phyloP scores from a whole-genome alignment of 2,329 filamentous ascomycete genomes.

The Nemania sp. region DNA sequence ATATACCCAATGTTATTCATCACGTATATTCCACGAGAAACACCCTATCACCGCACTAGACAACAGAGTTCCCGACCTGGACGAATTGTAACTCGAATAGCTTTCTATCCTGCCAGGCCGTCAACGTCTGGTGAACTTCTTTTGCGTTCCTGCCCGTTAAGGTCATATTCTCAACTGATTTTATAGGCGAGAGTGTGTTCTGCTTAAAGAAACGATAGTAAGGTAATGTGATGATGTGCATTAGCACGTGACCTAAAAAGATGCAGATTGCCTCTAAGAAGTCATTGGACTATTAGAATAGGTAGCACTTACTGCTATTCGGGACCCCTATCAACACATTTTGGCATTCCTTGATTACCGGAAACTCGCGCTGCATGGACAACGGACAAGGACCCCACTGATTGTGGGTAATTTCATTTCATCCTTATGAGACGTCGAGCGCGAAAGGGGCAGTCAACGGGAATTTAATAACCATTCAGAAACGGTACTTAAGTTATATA shows the following conservation, averaged over 20 bases:
- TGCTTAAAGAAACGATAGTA: slow-evolving; percentile 48
- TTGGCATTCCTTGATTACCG: too few species aligned
- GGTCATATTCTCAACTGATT: slow-evolving; percentile 36
- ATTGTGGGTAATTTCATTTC: too few species aligned
- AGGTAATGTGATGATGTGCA: slow-evolving; percentile 43
- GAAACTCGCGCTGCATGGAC: too few species aligned
- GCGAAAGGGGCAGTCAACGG: too few species aligned
- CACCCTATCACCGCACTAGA: slow-evolving; percentile 47
- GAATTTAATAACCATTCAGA: too few species aligned
- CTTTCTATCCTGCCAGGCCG: slow-evolving; percentile 42
- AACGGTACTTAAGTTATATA: not conserved
- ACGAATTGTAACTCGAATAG: slow-evolving; percentile 45
- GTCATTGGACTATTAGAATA: too few species aligned
- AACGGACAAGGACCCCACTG: too few species aligned
- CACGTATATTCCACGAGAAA: slow-evolving; percentile 46
- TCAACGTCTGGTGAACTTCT: slow-evolving; percentile 28
- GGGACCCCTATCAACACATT: too few species aligned
- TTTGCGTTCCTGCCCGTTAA: not conserved
- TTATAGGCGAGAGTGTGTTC: slow-evolving; percentile 45
- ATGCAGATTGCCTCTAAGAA: too few species aligned
- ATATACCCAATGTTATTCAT: slow-evolving; percentile 43
- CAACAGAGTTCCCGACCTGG: slow-evolving; percentile 44
- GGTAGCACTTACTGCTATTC: too few species aligned
- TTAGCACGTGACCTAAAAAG: slow-evolving; percentile 9
- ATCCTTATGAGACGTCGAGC: too few species aligned